Evolutionary conservation across 805 yeast genomes (phyloP).

Genomic region (Hermanozyma aechmeae): DNA sequence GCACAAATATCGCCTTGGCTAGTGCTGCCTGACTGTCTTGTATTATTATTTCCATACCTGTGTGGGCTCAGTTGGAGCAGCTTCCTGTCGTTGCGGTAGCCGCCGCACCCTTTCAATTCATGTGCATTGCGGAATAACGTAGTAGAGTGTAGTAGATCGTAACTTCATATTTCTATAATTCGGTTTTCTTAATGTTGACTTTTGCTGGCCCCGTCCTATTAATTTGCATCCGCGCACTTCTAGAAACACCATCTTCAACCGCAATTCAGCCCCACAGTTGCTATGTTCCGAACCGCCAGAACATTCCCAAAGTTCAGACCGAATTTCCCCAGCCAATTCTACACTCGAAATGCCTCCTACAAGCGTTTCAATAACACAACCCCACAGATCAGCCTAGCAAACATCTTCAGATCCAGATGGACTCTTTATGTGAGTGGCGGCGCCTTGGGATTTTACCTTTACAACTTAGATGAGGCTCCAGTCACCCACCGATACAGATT

Average conservation of each 20-base stretch:
- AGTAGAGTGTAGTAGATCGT: too few relatives aligned
- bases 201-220: neutral
- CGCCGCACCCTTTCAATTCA: too few relatives aligned
- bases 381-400: constrained; percentile 3
- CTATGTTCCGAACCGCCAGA: neutral
- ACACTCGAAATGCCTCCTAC: constrained; percentile 10
- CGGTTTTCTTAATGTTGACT: neutral
- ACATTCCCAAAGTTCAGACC: neutral
- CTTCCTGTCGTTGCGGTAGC: too few relatives aligned
- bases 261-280: neutral
- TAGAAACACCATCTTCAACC: neutral
- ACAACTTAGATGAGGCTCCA: constrained; percentile 69
- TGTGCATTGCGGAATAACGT: too few relatives aligned
- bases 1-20: too few relatives aligned
- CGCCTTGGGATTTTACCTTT: constrained; percentile 11
- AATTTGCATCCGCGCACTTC: too few relatives aligned
- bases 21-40: too few relatives aligned
- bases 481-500: constrained; percentile 65
- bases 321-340: neutral
- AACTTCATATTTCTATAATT: neutral
- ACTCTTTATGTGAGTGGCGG: constrained; percentile 23
- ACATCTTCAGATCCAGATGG: constrained; percentile 3
- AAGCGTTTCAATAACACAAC: constrained; percentile 8
- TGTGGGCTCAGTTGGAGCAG: too few relatives aligned
- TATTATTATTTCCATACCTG: too few relatives aligned